phyloP scores from a whole-genome alignment of 345 rosid genomes.

The Combretum micranthum region DNA sequence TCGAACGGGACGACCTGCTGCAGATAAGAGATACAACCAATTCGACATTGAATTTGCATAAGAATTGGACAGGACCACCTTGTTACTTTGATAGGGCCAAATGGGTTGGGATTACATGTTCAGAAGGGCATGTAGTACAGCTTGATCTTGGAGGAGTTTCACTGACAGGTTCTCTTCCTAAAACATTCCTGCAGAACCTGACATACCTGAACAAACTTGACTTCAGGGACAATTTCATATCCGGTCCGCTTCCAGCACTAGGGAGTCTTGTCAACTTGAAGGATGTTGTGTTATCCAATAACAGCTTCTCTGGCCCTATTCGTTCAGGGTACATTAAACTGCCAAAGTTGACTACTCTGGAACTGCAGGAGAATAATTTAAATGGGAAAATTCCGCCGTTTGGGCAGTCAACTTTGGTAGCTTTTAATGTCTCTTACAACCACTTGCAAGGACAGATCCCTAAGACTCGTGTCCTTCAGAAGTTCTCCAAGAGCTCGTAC shows the following conservation, averaged over 20 bases:
- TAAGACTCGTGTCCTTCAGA: constrained; percentile 19
- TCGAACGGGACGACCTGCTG: constrained; percentile 32
- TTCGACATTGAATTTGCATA: constrained; percentile 19
- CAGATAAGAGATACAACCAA: constrained; percentile 28
- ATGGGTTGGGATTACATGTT: constrained; percentile 45
- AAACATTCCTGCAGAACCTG: constrained; percentile 23
- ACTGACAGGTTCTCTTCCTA: constrained; percentile 39
- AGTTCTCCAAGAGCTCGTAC: constrained; percentile 27
- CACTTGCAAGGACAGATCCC: constrained; percentile 41
- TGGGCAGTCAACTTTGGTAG: constrained; percentile 23
- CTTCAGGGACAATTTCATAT: constrained; percentile 33
- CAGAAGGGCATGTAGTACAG: constrained; percentile 29
- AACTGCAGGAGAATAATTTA: constrained; percentile 39
- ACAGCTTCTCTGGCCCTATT: constrained; percentile 33
- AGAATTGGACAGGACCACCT: constrained; percentile 49
- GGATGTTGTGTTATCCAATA: constrained; percentile 28
- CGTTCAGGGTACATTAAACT: constrained; percentile 23
- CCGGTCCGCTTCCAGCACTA: constrained; percentile 35
- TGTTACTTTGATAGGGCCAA: constrained; percentile 25
- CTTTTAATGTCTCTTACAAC: constrained; percentile 44
- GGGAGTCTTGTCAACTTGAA: constrained; percentile 22
- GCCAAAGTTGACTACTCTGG: constrained; percentile 22
- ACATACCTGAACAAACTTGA: constrained; percentile 31
- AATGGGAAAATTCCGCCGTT: constrained; percentile 38
- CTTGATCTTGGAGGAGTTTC: constrained; percentile 39